phyloP scores from a whole-genome alignment of 495 filamentous ascomycete species.

The Lepraria neglecta region DNA sequence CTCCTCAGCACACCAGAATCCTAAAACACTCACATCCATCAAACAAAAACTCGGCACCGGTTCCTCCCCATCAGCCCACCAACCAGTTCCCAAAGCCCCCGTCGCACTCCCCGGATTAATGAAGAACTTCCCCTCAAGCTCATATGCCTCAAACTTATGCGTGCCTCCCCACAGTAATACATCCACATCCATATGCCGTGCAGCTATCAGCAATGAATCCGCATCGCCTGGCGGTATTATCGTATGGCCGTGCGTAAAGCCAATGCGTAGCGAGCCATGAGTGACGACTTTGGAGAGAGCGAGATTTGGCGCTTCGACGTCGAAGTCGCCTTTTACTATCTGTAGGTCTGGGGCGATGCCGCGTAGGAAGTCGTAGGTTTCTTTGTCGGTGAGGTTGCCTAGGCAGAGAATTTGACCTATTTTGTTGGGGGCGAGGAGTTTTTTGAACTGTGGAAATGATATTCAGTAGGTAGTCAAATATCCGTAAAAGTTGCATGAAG shows the following conservation, averaged over 20 bases:
- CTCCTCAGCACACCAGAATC: background rate
- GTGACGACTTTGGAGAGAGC: conserved; percentile 90
- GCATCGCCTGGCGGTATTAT: conserved; percentile 88
- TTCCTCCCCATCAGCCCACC: conserved; percentile 67
- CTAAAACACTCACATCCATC: conserved; percentile 79
- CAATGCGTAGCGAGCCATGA: conserved; percentile 87
- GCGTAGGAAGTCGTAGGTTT: conserved; percentile 92
- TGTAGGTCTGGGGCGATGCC: conserved; percentile 88
- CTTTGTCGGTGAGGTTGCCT: conserved; percentile 91
- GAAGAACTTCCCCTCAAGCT: conserved; percentile 98
- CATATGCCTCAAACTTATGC: conserved; percentile 94
- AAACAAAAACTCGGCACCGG: conserved; percentile 92
- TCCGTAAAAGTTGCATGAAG: background rate
- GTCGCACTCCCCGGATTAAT: conserved; percentile 96
- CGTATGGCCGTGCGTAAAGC: conserved; percentile 94
- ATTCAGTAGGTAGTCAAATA: background rate
- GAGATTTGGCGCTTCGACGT: conserved; percentile 85
- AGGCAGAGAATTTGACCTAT: conserved; percentile 97
- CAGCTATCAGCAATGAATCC: conserved; percentile 85
- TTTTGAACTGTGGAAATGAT: conserved; percentile 68
- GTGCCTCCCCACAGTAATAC: conserved; percentile 97
- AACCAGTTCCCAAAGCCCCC: conserved; percentile 71
- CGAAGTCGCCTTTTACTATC: conserved; percentile 89
- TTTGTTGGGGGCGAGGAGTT: conserved; percentile 95
- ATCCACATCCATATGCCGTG: conserved; percentile 93